Conservation (phyloP, 2,329 filamentous ascomycete species). For the Phaeosphaeria sp. region DNA sequence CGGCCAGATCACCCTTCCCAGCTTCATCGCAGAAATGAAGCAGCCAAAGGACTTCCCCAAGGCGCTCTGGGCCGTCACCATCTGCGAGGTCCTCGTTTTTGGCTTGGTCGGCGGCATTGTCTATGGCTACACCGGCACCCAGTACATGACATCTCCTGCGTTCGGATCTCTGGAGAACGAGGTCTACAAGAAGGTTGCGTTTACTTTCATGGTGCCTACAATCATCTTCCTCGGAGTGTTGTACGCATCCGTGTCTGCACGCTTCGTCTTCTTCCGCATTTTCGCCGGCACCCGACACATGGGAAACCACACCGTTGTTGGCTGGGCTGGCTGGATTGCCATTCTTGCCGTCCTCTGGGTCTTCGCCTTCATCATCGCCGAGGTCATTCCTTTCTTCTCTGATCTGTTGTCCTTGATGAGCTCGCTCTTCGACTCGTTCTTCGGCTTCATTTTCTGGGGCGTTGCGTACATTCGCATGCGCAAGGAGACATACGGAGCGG, state of each 20-base stretch:
- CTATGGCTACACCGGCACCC: conserved; percentile 86
- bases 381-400: conserved; percentile 92
- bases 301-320: conserved; percentile 78
- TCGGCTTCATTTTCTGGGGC: conserved; percentile 95
- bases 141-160: conserved; percentile 87
- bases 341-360: conserved; percentile 81
- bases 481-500: conserved; percentile 64
- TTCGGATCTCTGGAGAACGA: conserved; percentile 81
- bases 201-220: conserved; percentile 95
- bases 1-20: conserved; percentile 90
- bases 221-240: conserved; percentile 90
- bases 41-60: conserved; percentile 85
- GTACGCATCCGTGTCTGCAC: conserved; percentile 87
- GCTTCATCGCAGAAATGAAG: conserved; percentile 95
- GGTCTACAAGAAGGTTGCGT: conserved; percentile 84
- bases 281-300: conserved; percentile 83
- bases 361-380: conserved; percentile 89
- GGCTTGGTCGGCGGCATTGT: conserved; percentile 80
- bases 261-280: conserved; percentile 90
- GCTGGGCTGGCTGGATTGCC: conserved; percentile 79
- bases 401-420: conserved; percentile 77
- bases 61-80: conserved; percentile 87
- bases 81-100: conserved; percentile 86
- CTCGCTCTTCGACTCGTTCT: conserved; percentile 91
- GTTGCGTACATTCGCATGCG: conserved; percentile 82